A percentile compares a stretch with the other conserved stretches of the same genome.
Conservation (phyloP, 2,329 filamentous ascomycete genomes). For the Colletotrichum chrysophilum region DNA sequence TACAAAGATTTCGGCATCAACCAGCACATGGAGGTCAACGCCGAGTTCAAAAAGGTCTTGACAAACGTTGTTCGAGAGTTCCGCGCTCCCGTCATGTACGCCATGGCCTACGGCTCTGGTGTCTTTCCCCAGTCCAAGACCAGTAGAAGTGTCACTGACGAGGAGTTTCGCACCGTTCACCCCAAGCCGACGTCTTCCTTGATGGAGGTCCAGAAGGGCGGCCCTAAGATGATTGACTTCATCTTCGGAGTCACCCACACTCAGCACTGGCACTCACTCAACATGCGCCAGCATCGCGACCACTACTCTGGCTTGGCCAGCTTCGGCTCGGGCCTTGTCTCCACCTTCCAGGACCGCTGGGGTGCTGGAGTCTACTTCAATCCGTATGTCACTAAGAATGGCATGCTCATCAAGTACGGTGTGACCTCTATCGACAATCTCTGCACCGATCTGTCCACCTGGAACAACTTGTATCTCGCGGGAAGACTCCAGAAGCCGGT, state of each 20-base stretch:
- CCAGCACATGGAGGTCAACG: constrained; percentile 94
- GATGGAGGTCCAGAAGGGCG: constrained; percentile 82
- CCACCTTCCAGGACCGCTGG: constrained; percentile 82
- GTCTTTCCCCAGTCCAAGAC: constrained; percentile 81
- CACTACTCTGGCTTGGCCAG: constrained; percentile 90
- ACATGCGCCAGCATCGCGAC: constrained; percentile 84
- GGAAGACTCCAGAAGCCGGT: constrained; percentile 96
- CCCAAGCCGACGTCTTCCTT: constrained; percentile 83
- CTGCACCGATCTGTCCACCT: constrained; percentile 83
- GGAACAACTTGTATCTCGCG: constrained; percentile 96
- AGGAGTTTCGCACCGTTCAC: constrained; percentile 70
- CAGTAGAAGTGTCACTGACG: constrained; percentile 57
- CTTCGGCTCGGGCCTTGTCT: constrained; percentile 84
- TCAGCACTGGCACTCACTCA: constrained; percentile 96
- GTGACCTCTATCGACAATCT: constrained; percentile 94
- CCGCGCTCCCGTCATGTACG: constrained; percentile 90
- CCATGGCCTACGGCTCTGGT: constrained; percentile 95
- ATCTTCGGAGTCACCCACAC: constrained; percentile 95
- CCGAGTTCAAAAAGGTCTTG: constrained; percentile 91
- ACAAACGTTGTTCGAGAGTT: constrained; percentile 91
- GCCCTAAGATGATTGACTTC: constrained; percentile 97
- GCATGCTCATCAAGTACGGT: constrained; percentile 96
- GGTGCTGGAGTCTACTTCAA: constrained; percentile 98
- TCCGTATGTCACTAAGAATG: constrained; percentile 92
- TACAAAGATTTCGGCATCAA: constrained; percentile 82